These are phyloP conservation scores for Pythium biforme DNA, from an alignment of 352 stramenopile genomes.

Conservation along the genomic window DNA sequence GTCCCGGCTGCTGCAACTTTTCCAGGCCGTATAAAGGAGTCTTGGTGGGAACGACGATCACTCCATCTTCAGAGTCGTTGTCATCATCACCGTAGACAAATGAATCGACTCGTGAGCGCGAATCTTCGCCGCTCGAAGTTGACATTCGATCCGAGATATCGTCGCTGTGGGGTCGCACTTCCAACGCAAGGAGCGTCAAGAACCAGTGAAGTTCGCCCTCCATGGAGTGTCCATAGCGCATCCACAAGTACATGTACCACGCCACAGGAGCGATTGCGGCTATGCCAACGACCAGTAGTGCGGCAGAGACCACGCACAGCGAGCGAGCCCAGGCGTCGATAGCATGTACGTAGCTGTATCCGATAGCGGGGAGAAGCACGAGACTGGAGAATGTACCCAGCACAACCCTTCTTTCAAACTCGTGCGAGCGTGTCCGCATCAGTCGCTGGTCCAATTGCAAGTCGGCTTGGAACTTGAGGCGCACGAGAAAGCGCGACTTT, in stretches of 20 bases:
- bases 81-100: constrained; percentile 9
- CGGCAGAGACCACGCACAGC: constrained; percentile 3
- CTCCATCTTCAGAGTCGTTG: constrained; percentile 9
- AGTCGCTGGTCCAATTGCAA: constrained; percentile 33
- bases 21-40: constrained; percentile 11
- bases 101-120: constrained; percentile 14
- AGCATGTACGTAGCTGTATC: constrained; percentile 4
- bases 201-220: constrained; percentile 43
- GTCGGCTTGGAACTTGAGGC: constrained; percentile 33
- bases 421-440: background rate
- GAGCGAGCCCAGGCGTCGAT: background rate
- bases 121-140: constrained; percentile 10
- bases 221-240: constrained; percentile 21
- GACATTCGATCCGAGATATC: constrained; percentile 12
- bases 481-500: constrained; percentile 28
- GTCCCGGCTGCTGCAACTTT: background rate
- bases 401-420: constrained; percentile 18
- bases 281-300: background rate
- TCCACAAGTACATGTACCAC: constrained; percentile 31
- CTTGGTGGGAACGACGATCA: constrained; percentile 12
- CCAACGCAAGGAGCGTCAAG: constrained; percentile 32
- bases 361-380: constrained; percentile 17
- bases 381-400: constrained; percentile 7
- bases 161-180: constrained; percentile 26
- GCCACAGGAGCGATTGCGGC: constrained; percentile 21